phyloP scores from a whole-genome alignment of 805 yeast genomes.

The Wickerhamomyces pijperi region DNA sequence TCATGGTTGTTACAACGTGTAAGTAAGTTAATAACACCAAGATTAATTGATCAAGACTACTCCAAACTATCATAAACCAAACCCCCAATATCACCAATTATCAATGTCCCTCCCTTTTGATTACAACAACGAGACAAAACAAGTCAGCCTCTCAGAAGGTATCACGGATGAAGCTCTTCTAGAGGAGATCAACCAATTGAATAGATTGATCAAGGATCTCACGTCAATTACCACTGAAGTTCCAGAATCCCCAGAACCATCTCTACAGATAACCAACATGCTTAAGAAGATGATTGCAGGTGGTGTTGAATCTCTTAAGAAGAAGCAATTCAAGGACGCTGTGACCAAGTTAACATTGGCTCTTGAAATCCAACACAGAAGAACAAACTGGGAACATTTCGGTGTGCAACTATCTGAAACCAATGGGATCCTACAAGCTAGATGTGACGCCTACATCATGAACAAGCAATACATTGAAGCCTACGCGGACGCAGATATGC shows the following conservation, averaged over 20 bases:
- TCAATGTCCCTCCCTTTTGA: background rate
- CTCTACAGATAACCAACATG: slow-evolving; percentile 41
- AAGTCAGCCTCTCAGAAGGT: background rate
- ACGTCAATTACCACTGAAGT: slow-evolving; percentile 28
- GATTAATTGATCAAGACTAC: too few species aligned
- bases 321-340: slow-evolving; percentile 45
- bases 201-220: slow-evolving; percentile 22
- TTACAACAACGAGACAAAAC: background rate
- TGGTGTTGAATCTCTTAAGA: slow-evolving; percentile 48
- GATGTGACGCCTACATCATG: slow-evolving; percentile 59
- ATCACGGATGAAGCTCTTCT: background rate
- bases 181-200: slow-evolving; percentile 22
- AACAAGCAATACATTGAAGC: slow-evolving; percentile 46
- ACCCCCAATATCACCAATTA: background rate
- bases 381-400: slow-evolving; percentile 67
- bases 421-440: slow-evolving; percentile 51
- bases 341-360: slow-evolving; percentile 55
- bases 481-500: slow-evolving; percentile 50
- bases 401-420: slow-evolving; percentile 63
- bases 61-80: too few species aligned
- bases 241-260: slow-evolving; percentile 47
- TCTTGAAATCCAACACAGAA: slow-evolving; percentile 52
- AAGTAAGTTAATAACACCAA: too few species aligned
- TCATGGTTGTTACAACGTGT: too few species aligned
- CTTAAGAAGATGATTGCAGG: slow-evolving; percentile 54